Evolutionary conservation across 306 rosid genomes (phyloP).

Genomic region (Begonia masoniana): DNA sequence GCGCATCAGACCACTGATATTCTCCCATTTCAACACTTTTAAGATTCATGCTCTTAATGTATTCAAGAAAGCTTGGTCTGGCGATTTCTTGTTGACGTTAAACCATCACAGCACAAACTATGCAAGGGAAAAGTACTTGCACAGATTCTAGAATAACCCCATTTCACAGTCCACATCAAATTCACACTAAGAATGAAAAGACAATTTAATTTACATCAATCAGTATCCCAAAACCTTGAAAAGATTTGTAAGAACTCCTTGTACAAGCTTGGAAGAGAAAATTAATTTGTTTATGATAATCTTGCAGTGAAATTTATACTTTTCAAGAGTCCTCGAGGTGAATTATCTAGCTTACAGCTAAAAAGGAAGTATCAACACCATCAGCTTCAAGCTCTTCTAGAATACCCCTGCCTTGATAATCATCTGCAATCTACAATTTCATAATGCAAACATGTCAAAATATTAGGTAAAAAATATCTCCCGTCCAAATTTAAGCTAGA

Average conservation of each 20-base stretch:
- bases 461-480: too few species aligned
- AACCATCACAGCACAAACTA: not conserved
- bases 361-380: conserved; percentile 70
- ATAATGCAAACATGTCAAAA: not conserved
- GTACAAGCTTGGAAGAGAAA: too few species aligned
- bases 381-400: conserved; percentile 62
- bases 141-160: too few species aligned
- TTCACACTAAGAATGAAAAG: too few species aligned
- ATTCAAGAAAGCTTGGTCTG: not conserved
- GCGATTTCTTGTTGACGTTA: not conserved
- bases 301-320: conserved; percentile 1
- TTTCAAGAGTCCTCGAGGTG: conserved; percentile 7
- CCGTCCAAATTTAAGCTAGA: too few species aligned
- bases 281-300: not conserved
- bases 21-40: not conserved
- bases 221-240: too few species aligned
- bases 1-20: too few species aligned
- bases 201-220: too few species aligned
- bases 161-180: too few species aligned
- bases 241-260: too few species aligned
- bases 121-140: not conserved
- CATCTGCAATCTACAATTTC: conserved; percentile 58
- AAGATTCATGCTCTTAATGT: too few species aligned
- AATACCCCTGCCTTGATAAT: conserved; percentile 64
- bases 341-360: conserved; percentile 39